Evolutionary conservation across 768 basidiomycete species (phyloP).

Genomic region (Termitomyces heimii): DNA sequence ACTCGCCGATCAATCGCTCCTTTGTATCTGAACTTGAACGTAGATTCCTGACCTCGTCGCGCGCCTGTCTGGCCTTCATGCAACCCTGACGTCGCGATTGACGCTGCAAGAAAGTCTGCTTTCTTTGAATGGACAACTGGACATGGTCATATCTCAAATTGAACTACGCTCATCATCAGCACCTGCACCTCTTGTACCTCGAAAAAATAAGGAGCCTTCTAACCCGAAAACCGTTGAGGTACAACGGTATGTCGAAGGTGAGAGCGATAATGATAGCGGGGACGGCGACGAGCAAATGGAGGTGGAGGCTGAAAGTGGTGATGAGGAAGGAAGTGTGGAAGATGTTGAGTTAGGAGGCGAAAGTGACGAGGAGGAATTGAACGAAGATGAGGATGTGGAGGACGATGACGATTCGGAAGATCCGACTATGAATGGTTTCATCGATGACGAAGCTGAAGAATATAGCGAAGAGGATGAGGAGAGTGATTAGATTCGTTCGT

Average conservation of each 20-base stretch:
- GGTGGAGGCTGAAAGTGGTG: conserved; percentile 56
- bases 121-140: conserved; percentile 82
- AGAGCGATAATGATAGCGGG: conserved; percentile 54
- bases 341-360: conserved; percentile 70
- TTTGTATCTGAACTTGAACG: conserved; percentile 7
- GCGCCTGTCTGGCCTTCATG: conserved; percentile 79
- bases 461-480: conserved; percentile 41
- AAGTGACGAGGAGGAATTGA: conserved; percentile 40
- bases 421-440: conserved; percentile 41
- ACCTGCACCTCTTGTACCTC: conserved; percentile 47
- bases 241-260: conserved; percentile 72
- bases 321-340: conserved; percentile 72
- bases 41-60: conserved; percentile 93
- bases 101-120: conserved; percentile 81
- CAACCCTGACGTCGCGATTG: conserved; percentile 73
- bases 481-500: conserved; percentile 34
- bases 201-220: conserved; percentile 27
- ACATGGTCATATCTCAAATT: conserved; percentile 91
- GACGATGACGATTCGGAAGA: conserved; percentile 40
- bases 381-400: conserved; percentile 34
- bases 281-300: conserved; percentile 50
- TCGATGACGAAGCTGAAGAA: conserved; percentile 57
- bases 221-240: conserved; percentile 30
- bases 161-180: conserved; percentile 78
- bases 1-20: not conserved